These are phyloP conservation scores for Fraxinus americana DNA, from an alignment of 257 asterid species.

Conservation along the genomic window DNA sequence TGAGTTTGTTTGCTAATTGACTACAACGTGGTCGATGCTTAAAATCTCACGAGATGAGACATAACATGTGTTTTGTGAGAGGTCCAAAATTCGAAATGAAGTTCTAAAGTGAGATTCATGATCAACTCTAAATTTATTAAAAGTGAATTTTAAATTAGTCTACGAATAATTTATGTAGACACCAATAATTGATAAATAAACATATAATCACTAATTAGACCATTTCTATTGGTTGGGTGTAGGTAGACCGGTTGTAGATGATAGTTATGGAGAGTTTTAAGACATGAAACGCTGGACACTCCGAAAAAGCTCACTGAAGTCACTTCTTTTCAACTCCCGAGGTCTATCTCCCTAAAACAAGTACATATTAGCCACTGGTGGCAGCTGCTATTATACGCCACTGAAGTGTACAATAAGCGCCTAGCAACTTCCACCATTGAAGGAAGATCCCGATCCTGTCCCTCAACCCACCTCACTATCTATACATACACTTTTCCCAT, in stretches of 20 bases:
- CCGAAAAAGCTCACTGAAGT: slow-evolving; percentile 34
- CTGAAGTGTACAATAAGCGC: slow-evolving; percentile 23
- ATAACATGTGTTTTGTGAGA: no score
- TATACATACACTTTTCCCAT: neutral
- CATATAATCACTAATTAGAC: no score
- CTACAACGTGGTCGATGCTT: no score
- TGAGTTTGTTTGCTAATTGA: no score
- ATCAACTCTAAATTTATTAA: no score
- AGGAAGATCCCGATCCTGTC: neutral
- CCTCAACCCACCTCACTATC: neutral
- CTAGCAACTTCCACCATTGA: slow-evolving; percentile 16
- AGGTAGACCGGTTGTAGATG: neutral
- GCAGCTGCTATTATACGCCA: slow-evolving; percentile 27
- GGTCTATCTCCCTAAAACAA: neutral
- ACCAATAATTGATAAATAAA: no score
- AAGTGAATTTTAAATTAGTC: no score
- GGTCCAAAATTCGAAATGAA: no score
- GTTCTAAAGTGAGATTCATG: no score
- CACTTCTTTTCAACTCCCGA: slow-evolving; percentile 45
- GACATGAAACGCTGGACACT: slow-evolving; percentile 34
- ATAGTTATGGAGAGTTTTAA: neutral
- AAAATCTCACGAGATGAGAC: no score
- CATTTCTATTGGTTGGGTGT: neutral
- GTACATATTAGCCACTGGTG: neutral
- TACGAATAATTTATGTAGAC: no score